Percentiles rank a stretch among this genome's conserved stretches.
phyloP scores from a whole-genome alignment of 192 early-diverging fungal genomes.

The Backusella australiensis region DNA sequence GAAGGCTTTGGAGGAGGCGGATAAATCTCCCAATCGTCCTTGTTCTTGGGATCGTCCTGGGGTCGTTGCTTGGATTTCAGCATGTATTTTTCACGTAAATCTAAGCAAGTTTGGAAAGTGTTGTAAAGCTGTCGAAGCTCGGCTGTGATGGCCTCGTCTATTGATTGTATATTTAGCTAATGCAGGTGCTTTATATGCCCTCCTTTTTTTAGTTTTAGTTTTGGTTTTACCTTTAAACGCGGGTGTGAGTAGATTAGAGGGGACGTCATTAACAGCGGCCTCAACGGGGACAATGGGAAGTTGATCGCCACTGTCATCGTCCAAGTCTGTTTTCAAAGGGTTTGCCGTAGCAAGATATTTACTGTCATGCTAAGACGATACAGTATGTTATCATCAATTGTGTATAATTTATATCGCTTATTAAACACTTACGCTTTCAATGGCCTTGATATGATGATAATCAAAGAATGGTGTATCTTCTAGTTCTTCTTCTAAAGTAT shows the following conservation, averaged over 20 bases:
- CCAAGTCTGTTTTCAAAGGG: not conserved
- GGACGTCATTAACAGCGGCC: not conserved
- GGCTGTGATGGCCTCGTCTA: slow-evolving; percentile 43
- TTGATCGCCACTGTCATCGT: not conserved
- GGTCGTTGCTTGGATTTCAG: slow-evolving; percentile 61
- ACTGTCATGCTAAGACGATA: slow-evolving; percentile 13
- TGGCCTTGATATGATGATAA: slow-evolving; percentile 31
- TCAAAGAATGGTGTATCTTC: slow-evolving; percentile 33
- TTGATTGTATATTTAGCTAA: too few species aligned
- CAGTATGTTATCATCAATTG: too few species aligned
- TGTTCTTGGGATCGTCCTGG: slow-evolving; percentile 84
- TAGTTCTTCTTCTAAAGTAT: not conserved
- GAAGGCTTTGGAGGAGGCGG: slow-evolving; percentile 78
- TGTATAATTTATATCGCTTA: not conserved
- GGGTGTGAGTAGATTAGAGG: not conserved
- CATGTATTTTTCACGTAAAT: slow-evolving; percentile 87
- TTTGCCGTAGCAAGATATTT: slow-evolving; percentile 17
- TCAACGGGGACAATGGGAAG: not conserved
- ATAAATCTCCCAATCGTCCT: slow-evolving; percentile 77
- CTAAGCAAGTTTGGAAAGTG: slow-evolving; percentile 68
- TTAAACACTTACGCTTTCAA: slow-evolving; percentile 26
- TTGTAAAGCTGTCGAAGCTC: slow-evolving; percentile 65
- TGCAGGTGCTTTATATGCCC: too few species aligned
- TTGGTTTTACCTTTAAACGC: not conserved
- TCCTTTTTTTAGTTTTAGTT: not conserved